Evolutionary conservation across 257 asterid genomes (phyloP), one percentile per base, ranked within the genome.

Genomic region (Penstemon eatonii): DNA sequence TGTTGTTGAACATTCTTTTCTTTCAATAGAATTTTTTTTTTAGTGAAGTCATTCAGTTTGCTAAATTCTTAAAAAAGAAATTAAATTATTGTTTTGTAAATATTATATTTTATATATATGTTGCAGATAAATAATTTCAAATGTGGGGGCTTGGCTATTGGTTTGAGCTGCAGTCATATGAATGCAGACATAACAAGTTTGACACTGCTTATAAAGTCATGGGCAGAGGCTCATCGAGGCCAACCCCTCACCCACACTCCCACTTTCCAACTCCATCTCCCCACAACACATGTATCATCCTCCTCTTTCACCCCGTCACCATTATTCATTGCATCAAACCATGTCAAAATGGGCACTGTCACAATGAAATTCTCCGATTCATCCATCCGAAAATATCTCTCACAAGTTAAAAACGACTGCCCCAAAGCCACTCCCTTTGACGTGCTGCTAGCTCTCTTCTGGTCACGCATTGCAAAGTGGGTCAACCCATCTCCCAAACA

Each of bases 161-260:
- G 89, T 1, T 60, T 87, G 56, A 87, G 95, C 85, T 87, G 89
- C 78, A 74, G 65, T 15, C 95, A 87, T 75, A 80, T 80, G 85
- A 86, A 73, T 6, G 86, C 88, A 54, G 92, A 87, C 78, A 69
- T 82, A 44, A 85, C 95, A 46, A 76, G 85, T 56, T 79, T 80
- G 3, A 76, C 90, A 6, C 65, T 78, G 46, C 72, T 87, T 6
- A 49, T 87, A 72, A 87, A 80, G 49, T 83, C 88, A 55, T 87
- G 89, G 88, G 10, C 92, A 0, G 70, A 80, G 15, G 60, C 67
- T 60, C 89, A 85, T 54, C 65, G 83, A 25, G 76, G 74, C 39
- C 76, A 51, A 56, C 66, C 82, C 45, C 74, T 73, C 40, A 57
- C 84, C 57, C 68, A 70, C 25, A 50, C 81, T 12, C 95, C 92